Evolutionary conservation across 352 stramenopile species (phyloP).

Genomic region (Phytophthora sp.): DNA sequence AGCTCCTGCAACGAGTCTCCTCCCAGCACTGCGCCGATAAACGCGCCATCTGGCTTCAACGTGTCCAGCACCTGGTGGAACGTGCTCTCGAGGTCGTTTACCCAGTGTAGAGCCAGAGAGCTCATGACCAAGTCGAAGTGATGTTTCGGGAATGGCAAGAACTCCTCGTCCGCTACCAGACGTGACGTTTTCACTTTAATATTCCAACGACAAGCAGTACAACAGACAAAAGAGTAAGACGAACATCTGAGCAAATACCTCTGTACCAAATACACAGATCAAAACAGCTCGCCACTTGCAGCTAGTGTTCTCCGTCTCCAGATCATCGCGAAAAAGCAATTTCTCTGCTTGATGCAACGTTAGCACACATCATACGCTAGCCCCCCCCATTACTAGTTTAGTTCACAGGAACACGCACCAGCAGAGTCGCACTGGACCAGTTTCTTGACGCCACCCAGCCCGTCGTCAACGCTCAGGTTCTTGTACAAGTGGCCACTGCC

Average conservation of each 20-base stretch:
- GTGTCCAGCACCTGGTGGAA: constrained; percentile 80
- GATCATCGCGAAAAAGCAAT: constrained; percentile 69
- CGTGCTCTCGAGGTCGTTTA: constrained; percentile 95
- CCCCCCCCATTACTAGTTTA: neutral
- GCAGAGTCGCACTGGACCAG: constrained; percentile 83
- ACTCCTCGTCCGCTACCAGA: constrained; percentile 91
- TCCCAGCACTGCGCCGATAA: constrained; percentile 96
- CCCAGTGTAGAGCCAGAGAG: constrained; percentile 95
- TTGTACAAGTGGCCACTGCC: constrained; percentile 88
- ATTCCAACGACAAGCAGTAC: neutral
- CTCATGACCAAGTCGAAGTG: constrained; percentile 98
- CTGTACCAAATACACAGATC: too few species aligned
- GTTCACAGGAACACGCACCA: constrained; percentile 31
- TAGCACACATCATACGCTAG: constrained; percentile 4
- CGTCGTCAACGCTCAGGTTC: constrained; percentile 72
- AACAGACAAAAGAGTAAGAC: constrained; percentile 2
- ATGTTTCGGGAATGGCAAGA: constrained; percentile 93
- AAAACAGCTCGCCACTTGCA: constrained; percentile 20
- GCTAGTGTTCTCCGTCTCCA: constrained; percentile 32
- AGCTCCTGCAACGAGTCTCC: constrained; percentile 96
- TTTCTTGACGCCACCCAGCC: constrained; percentile 73
- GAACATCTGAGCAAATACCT: neutral
- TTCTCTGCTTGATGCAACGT: constrained; percentile 47
- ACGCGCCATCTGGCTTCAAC: constrained; percentile 97
- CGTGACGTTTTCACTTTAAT: constrained; percentile 72